A percentile compares a stretch with the other conserved stretches of the same genome.
phyloP scores from a whole-genome alignment of 306 rosid species.

The Quercus cerris region DNA sequence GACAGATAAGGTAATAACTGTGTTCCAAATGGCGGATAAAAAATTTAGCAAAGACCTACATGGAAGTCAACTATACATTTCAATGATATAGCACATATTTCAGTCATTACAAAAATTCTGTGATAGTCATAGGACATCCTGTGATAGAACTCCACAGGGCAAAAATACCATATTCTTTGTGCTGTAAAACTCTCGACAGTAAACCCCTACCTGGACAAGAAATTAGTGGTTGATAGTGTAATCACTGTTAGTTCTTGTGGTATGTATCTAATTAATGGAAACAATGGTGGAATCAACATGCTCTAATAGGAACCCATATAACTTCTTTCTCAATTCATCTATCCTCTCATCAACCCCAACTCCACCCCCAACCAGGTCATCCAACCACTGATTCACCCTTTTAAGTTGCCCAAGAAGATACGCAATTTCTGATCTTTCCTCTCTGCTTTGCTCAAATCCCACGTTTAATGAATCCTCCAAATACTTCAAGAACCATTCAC shows the following conservation, averaged over 20 bases:
- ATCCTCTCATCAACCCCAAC: conserved; percentile 38
- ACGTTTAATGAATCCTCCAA: conserved; percentile 45
- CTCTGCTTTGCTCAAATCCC: conserved; percentile 42
- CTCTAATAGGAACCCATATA: conserved; percentile 50
- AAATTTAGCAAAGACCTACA: background rate
- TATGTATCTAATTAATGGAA: conserved; percentile 21
- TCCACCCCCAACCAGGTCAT: conserved; percentile 30
- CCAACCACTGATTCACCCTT: conserved; percentile 65
- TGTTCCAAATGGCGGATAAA: background rate
- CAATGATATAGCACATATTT: background rate
- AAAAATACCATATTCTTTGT: background rate
- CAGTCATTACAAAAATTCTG: background rate
- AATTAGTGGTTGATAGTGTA: conserved; percentile 15
- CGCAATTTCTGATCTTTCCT: conserved; percentile 26
- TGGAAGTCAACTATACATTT: background rate
- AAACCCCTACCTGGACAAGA: conserved; percentile 2
- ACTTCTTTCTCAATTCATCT: conserved; percentile 45
- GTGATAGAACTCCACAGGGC: background rate
- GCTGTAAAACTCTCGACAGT: background rate
- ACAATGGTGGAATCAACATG: conserved; percentile 40
- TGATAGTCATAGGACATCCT: background rate
- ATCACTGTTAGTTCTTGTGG: conserved; percentile 22
- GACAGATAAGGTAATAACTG: background rate
- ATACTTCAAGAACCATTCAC: conserved; percentile 65
- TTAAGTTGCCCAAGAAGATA: conserved; percentile 63